Percentiles rank a stretch among this genome's conserved stretches.
phyloP scores from a whole-genome alignment of 2,329 filamentous ascomycete genomes.

The Mollisiaceae sp. region DNA sequence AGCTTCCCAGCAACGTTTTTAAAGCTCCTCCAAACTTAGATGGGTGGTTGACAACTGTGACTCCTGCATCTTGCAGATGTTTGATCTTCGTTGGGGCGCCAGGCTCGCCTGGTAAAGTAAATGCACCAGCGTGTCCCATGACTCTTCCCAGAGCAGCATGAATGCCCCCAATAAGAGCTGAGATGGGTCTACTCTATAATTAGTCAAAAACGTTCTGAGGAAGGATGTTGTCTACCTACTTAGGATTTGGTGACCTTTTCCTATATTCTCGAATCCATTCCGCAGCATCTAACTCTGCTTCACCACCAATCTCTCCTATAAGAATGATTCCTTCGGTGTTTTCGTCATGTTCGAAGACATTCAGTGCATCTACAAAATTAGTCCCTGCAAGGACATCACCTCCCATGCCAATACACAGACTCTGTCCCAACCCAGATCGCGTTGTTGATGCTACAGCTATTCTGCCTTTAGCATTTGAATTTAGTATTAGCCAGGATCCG shows the following conservation, averaged over 20 bases:
- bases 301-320: conserved; percentile 71
- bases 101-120: conserved; percentile 69
- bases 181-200: conserved; percentile 62
- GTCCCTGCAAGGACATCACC: conserved; percentile 77
- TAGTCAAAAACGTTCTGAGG: background rate
- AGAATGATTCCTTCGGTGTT: conserved; percentile 71
- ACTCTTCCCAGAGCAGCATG: conserved; percentile 66
- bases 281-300: conserved; percentile 70
- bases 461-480: conserved; percentile 13
- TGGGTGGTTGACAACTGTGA: conserved; percentile 75
- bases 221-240: conserved; percentile 52
- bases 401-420: conserved; percentile 74
- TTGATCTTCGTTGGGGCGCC: conserved; percentile 68
- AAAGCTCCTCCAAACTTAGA: conserved; percentile 74
- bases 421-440: conserved; percentile 72
- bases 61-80: conserved; percentile 68
- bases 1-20: conserved; percentile 59
- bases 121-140: conserved; percentile 83
- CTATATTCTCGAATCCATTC: conserved; percentile 74
- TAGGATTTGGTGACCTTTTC: conserved; percentile 60
- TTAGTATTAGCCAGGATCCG: background rate
- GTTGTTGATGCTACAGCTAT: conserved; percentile 71
- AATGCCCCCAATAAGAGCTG: conserved; percentile 71
- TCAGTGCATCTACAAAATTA: conserved; percentile 72
- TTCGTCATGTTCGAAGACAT: conserved; percentile 67